These are phyloP conservation scores for Penicillium taxi DNA, from an alignment of 495 filamentous ascomycete genomes.

Conservation along the genomic window DNA sequence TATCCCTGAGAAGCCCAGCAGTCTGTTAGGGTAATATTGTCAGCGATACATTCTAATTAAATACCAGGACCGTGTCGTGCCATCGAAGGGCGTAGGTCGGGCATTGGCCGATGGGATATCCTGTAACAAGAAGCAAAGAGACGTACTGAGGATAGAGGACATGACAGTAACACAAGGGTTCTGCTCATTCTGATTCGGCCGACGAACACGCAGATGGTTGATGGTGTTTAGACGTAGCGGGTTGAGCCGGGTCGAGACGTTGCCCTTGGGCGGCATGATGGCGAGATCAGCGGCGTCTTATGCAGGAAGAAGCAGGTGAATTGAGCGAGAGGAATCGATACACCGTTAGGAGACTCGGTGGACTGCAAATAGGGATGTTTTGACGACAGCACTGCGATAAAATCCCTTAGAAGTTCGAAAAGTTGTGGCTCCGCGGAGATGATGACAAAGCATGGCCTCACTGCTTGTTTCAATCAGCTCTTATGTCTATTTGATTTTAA, in stretches of 20 bases:
- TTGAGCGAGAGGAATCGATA: slow-evolving; percentile 22
- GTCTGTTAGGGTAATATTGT: slow-evolving; percentile 41
- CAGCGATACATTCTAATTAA: not conserved
- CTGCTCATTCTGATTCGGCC: slow-evolving; percentile 63
- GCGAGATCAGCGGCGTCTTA: slow-evolving; percentile 13
- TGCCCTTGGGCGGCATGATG: slow-evolving; percentile 46
- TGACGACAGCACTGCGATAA: slow-evolving; percentile 12
- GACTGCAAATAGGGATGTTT: slow-evolving; percentile 11
- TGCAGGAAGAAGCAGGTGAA: slow-evolving; percentile 31
- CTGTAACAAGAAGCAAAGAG: not conserved
- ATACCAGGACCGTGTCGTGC: no score
- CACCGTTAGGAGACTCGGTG: slow-evolving; percentile 6
- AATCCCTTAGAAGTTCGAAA: slow-evolving; percentile 20
- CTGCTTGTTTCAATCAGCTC: no score
- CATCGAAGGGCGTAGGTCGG: not conserved
- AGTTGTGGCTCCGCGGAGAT: slow-evolving; percentile 37
- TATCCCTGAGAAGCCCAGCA: slow-evolving; percentile 93
- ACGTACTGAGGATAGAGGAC: slow-evolving; percentile 82
- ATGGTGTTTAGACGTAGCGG: slow-evolving; percentile 84
- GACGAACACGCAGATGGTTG: slow-evolving; percentile 70
- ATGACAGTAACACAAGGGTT: slow-evolving; percentile 81
- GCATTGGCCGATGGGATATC: not conserved
- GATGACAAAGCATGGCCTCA: slow-evolving; percentile 27
- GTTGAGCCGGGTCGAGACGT: slow-evolving; percentile 38
- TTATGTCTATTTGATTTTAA: no score